Evolutionary conservation across 2,329 filamentous ascomycete genomes (phyloP), one percentile per base, ranked within the genome.

Genomic region (Verticillium dahliae): DNA sequence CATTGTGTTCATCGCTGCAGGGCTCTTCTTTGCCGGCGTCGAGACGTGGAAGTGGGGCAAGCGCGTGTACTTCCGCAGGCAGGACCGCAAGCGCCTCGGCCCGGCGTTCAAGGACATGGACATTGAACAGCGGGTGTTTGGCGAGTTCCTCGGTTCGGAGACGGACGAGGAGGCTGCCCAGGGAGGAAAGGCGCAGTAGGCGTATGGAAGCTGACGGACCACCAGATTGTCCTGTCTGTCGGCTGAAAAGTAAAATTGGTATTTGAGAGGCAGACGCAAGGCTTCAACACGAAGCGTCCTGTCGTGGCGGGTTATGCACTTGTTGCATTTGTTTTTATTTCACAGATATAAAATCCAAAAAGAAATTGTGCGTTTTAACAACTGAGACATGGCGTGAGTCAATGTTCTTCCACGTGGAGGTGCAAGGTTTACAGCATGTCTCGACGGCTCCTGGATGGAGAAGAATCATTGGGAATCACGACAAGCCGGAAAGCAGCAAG

Each of bases 1-100:
- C 5, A 80, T 88, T 50, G 82, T 86, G 54, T 83, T 87, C 61
- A 66, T 85, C 27, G 78, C 77, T 14, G 76, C 81, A 0, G 61
- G 81, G 0, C 67, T 86, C n/a, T 87, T 86, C 74, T 85, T 87
- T 65, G 61, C 76, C 0, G 85, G 85, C 6, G 76, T 85, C 6
- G 85, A 87, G 68, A 60, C 70, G 0, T 87, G 84, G 83, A 87
- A 87, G 70, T 84, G 78, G 75, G 73, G 67, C 2, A 87, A 87
- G 77, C 75, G 85, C 14, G 60, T 75, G 10, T 76, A 72, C 62
- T 74, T 71, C 65, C 71, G 74, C 10, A 71, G 72, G 14, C 67
- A 68, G 52, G 70, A 68, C 6, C 59, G 41, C 60, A 67, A 67
- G 60, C 38, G 62, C 52, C 58, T 55, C 13, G 57, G 64, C 0